Evolutionary conservation across 2,329 filamentous ascomycete genomes (phyloP), one percentile per base, ranked within the genome.

Genomic region (Aspergillus texensis): DNA sequence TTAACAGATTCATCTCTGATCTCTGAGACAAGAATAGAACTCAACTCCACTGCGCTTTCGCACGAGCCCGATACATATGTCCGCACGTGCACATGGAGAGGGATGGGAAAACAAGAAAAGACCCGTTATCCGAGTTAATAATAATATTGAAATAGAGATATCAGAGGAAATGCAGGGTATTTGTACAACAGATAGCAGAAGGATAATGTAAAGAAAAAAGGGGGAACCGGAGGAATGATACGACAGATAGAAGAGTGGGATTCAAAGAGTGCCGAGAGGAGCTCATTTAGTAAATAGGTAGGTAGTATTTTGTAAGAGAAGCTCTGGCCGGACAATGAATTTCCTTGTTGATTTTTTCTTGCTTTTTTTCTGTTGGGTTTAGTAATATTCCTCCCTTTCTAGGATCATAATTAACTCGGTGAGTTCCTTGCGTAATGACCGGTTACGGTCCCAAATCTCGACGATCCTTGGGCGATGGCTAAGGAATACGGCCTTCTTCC

Each of bases 371-470:
- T 34, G 36, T 19, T 55, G 24, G 28, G 9, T 46, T 74, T 65
- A 76, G 48, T 75, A 76, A 56, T 77, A 74, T 65, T 74, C 74
- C 58, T 76, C 74, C 61, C 77, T 78, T 62, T 79, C 77, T 57
- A 81, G 76, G 59, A 79, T 72, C 70, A 76, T 77, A 26, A 81
- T 73, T 57, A 82, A 68, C 62, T 81, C 79, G 21, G 77, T 78
- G 46, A 82, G 70, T 61, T 78, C 75, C 58, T 76, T 77, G 55
- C 79, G 76, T 36, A 82, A 66, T 32, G 76, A 78, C 55, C 78
- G 76, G 57, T 81, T 81, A 19, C 74, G 72, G 60, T 79, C 77
- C 71, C 76, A 79, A 36, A 74, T 68, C 61, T 79, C 75, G 36
- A 80, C 66, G 9, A 81, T 74, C 68, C 76, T 77, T 6, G 71